Evolutionary conservation across 768 basidiomycete genomes (phyloP).

Genomic region (Mycena olivaceomarginata): DNA sequence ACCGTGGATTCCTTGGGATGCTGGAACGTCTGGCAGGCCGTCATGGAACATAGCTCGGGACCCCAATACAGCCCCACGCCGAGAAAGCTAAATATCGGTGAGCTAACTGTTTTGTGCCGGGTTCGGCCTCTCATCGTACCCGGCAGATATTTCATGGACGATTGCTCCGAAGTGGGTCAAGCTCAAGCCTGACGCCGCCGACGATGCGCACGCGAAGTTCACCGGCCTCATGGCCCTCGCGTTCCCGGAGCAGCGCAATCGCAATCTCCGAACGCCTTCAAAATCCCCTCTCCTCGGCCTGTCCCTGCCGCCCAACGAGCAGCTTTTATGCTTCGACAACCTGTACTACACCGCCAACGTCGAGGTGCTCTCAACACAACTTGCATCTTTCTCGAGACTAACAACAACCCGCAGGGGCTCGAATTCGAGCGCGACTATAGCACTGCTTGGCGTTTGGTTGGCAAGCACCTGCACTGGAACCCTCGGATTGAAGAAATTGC

Average conservation of each 20-base stretch:
- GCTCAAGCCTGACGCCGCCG: conserved; percentile 3
- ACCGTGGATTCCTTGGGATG: conserved; percentile 38
- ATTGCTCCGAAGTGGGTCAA: conserved; percentile 47
- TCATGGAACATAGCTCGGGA: conserved; percentile 25
- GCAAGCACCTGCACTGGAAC: conserved; percentile 55
- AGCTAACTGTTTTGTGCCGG: conserved; percentile 14
- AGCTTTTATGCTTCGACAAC: conserved; percentile 50
- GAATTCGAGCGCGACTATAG: conserved; percentile 49
- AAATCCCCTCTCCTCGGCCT: conserved; percentile 43
- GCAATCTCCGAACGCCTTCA: conserved; percentile 8
- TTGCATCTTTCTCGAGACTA: conserved; percentile 47
- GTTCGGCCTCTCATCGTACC: conserved; percentile 21
- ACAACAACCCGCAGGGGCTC: conserved; percentile 35
- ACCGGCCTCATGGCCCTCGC: conserved; percentile 45
- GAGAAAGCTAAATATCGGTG: conserved; percentile 20
- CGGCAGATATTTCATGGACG: conserved; percentile 49
- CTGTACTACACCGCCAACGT: conserved; percentile 45
- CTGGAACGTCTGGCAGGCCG: conserved; percentile 42
- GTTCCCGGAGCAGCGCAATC: conserved; percentile 40
- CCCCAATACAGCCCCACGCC: conserved; percentile 1
- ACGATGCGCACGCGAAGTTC: conserved; percentile 38
- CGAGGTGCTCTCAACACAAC: conserved; percentile 32
- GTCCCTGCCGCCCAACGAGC: conserved; percentile 44
- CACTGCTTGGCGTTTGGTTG: conserved; percentile 59
- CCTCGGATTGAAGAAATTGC: conserved; percentile 50